These are phyloP conservation scores for Fusarium virguliforme DNA, from an alignment of 2,329 filamentous ascomycete species.

Conservation along the genomic window DNA sequence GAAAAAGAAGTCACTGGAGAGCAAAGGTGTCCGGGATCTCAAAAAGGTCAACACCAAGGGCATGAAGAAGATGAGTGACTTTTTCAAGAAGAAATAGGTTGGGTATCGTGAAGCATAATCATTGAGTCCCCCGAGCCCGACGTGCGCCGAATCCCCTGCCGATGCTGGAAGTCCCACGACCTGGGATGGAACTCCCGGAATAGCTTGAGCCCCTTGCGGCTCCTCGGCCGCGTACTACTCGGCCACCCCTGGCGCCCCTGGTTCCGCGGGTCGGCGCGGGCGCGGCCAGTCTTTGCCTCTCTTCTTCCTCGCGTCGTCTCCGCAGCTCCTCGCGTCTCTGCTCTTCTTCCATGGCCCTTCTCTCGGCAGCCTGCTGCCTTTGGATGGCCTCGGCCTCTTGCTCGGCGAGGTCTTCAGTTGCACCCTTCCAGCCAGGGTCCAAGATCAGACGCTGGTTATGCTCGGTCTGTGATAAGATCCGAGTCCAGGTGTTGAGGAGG, in stretches of 20 bases:
- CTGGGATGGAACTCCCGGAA: conserved; percentile 49
- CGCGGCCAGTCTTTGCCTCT: conserved; percentile 54
- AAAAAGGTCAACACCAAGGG: conserved; percentile 92
- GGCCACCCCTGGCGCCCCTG: conserved; percentile 55
- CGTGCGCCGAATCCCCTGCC: conserved; percentile 56
- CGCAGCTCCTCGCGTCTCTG: conserved; percentile 80
- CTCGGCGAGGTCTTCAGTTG: conserved; percentile 87
- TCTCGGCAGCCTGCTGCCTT: conserved; percentile 83
- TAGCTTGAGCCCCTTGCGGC: conserved; percentile 52
- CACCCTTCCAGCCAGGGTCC: conserved; percentile 90
- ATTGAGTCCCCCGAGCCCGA: conserved; percentile 56
- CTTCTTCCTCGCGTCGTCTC: conserved; percentile 74
- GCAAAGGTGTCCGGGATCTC: conserved; percentile 82
- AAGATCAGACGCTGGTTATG: conserved; percentile 95
- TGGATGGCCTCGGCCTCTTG: conserved; percentile 84
- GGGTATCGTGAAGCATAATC: conserved; percentile 50
- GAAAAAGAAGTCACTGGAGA: conserved; percentile 82
- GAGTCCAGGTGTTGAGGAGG: conserved; percentile 94
- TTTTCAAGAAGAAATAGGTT: conserved; percentile 81
- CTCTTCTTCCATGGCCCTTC: conserved; percentile 84
- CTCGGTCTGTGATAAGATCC: conserved; percentile 96
- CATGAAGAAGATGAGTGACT: conserved; percentile 97
- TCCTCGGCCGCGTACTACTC: conserved; percentile 51
- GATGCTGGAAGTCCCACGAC: conserved; percentile 56
- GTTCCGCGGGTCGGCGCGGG: conserved; percentile 51